Percentiles rank a stretch among this genome's conserved stretches.
Conservation (phyloP, 352 stramenopile genomes). For the Globisporangium polare region DNA sequence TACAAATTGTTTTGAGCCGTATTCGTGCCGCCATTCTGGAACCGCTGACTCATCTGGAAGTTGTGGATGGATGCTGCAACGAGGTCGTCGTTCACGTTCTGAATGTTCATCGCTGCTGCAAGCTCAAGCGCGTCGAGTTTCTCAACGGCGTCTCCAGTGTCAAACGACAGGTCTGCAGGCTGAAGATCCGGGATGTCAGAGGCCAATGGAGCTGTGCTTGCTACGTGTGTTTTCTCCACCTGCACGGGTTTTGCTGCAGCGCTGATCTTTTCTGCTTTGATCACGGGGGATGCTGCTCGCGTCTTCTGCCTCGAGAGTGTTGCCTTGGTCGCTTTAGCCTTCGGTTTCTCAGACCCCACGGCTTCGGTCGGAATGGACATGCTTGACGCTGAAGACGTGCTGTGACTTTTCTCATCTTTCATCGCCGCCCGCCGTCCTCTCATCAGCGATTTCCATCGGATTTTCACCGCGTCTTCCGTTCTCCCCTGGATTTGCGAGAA, state of each 20-base stretch:
- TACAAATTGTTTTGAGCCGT: conserved; percentile 11
- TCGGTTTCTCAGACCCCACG: conserved; percentile 20
- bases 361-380: conserved; percentile 1
- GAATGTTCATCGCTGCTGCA: conserved; percentile 31
- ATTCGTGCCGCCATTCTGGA: conserved; percentile 15
- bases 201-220: not conserved
- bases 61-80: conserved; percentile 72
- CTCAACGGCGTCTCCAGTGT: conserved; percentile 2
- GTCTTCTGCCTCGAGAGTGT: conserved; percentile 42
- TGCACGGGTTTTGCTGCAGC: conserved; percentile 1
- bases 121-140: conserved; percentile 27
- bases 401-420: conserved; percentile 56
- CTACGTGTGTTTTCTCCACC: conserved; percentile 3
- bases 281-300: conserved; percentile 25
- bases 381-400: not conserved
- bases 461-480: conserved; percentile 93
- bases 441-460: conserved; percentile 92
- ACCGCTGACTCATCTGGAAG: conserved; percentile 68
- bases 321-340: conserved; percentile 31
- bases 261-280: conserved; percentile 20
- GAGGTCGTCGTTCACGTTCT: conserved; percentile 65
- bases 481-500: conserved; percentile 44
- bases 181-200: conserved; percentile 7
- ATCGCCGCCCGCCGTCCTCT: conserved; percentile 58
- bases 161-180: conserved; percentile 13